Conservation (phyloP, 768 basidiomycete genomes). For the Gautieria morchelliformis region DNA sequence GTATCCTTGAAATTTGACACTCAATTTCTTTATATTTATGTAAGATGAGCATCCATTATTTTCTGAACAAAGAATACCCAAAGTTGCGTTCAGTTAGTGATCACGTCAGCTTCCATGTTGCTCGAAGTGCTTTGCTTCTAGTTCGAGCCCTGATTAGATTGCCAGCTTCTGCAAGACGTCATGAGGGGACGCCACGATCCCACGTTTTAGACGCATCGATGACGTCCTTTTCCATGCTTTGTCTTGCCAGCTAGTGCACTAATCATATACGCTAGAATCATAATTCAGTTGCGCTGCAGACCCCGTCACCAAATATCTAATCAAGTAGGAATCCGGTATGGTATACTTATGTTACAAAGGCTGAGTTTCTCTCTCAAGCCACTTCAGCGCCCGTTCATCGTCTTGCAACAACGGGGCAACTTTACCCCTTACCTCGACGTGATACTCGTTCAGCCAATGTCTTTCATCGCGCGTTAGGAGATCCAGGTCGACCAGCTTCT, state of each 20-base stretch:
- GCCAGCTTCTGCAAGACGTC: neutral
- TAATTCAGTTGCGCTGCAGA: neutral
- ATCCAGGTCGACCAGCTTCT: conserved; percentile 58
- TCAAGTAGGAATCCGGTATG: neutral
- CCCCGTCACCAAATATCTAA: neutral
- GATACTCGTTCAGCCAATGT: conserved; percentile 78
- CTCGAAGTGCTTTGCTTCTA: neutral
- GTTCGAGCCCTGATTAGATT: neutral
- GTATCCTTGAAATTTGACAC: too few species aligned
- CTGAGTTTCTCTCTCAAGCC: conserved; percentile 45
- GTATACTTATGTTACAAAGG: conserved; percentile 3
- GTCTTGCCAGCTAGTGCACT: neutral
- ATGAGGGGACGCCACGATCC: neutral
- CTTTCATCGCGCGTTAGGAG: conserved; percentile 62
- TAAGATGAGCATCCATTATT: too few species aligned
- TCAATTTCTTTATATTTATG: too few species aligned
- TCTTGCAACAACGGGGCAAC: conserved; percentile 60
- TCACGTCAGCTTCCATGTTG: too few species aligned
- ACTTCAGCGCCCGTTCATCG: conserved; percentile 47
- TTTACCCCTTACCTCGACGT: conserved; percentile 65
- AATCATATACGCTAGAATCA: neutral
- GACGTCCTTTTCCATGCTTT: neutral
- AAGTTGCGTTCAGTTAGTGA: too few species aligned
- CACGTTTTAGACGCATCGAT: neutral
- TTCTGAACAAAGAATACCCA: too few species aligned